A percentile compares a stretch with the other conserved stretches of the same genome.
Conservation (phyloP, 257 asterid species). For the Primulina eburnea region DNA sequence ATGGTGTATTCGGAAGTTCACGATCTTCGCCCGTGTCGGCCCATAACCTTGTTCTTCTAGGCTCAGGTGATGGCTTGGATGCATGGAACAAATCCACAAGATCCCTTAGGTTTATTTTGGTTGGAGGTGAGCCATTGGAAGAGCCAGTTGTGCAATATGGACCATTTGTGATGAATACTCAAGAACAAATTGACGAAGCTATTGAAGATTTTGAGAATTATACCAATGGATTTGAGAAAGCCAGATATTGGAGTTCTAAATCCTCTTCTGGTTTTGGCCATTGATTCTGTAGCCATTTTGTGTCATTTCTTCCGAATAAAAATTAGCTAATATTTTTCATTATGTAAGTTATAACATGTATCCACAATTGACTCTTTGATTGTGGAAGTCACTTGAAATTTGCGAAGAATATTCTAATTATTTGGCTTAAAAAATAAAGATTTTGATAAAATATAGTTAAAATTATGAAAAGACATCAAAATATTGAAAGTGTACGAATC, state of each 20-base stretch:
- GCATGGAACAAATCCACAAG: slow-evolving; percentile 66
- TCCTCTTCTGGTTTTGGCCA: slow-evolving; percentile 35
- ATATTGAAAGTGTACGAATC: too few species aligned
- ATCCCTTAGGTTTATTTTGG: slow-evolving; percentile 49
- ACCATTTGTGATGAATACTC: slow-evolving; percentile 88
- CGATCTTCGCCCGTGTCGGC: slow-evolving; percentile 44
- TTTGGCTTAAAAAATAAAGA: too few species aligned
- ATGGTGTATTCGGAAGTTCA: slow-evolving; percentile 50
- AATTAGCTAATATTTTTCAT: background rate
- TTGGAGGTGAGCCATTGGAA: slow-evolving; percentile 80
- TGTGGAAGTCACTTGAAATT: background rate
- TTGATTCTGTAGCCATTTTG: slow-evolving; percentile 15
- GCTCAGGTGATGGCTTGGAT: slow-evolving; percentile 64
- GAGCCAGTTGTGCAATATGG: slow-evolving; percentile 86
- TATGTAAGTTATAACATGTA: background rate
- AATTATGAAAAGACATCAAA: too few species aligned
- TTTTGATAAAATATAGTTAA: too few species aligned
- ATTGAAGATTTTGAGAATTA: slow-evolving; percentile 67
- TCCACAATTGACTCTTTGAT: background rate
- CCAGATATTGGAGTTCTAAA: slow-evolving; percentile 73
- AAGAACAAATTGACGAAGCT: slow-evolving; percentile 69
- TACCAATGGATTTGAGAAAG: slow-evolving; percentile 82
- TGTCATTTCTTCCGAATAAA: background rate
- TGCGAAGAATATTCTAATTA: too few species aligned
- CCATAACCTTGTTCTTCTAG: slow-evolving; percentile 62